These are phyloP conservation scores for Camellia lanceoleosa DNA, from an alignment of 148 eudicot genomes.

Conservation along the genomic window DNA sequence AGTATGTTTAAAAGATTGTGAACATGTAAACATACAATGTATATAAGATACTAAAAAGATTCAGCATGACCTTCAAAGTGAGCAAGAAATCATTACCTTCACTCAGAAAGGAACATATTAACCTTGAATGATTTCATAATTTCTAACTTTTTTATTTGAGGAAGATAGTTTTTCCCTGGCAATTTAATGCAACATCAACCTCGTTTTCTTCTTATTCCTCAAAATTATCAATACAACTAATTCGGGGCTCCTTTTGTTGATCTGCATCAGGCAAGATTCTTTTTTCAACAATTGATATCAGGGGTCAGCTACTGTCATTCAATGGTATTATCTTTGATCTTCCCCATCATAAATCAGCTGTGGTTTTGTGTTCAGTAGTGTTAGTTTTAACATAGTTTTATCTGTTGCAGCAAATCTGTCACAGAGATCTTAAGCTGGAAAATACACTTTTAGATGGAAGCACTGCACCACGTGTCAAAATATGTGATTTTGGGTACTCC, in stretches of 20 bases:
- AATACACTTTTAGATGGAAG: slow-evolving; percentile 69
- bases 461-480: slow-evolving; percentile 59
- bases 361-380: not conserved
- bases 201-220: not conserved
- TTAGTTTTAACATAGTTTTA: slow-evolving; percentile 2
- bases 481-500: slow-evolving; percentile 77
- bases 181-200: not conserved
- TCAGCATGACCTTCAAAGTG: not conserved
- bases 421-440: slow-evolving; percentile 72
- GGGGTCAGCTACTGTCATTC: slow-evolving; percentile 67
- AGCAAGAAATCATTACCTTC: not conserved
- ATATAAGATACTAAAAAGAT: not conserved
- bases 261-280: slow-evolving; percentile 48
- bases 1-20: not conserved
- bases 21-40: not conserved
- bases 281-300: slow-evolving; percentile 65
- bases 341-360: not conserved
- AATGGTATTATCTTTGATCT: slow-evolving; percentile 33
- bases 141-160: not conserved
- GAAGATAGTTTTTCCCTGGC: not conserved
- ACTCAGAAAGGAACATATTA: not conserved
- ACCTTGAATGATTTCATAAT: not conserved
- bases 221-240: not conserved
- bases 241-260: not conserved
- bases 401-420: slow-evolving; percentile 54